phyloP scores from a whole-genome alignment of 331 rosid genomes.

The Prunus yedoensis region DNA sequence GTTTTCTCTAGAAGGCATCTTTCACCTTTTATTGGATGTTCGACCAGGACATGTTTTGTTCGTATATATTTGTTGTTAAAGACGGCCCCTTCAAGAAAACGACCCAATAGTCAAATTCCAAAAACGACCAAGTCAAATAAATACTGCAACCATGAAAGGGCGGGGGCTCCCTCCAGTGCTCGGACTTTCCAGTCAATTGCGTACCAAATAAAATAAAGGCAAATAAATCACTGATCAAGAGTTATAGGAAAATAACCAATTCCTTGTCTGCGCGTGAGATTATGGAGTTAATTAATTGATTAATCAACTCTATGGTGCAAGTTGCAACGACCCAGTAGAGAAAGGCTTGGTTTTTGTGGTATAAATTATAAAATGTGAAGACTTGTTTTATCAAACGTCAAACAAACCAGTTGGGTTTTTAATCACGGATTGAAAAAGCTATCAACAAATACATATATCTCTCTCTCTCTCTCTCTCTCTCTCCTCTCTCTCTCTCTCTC shows the following conservation, averaged over 20 bases:
- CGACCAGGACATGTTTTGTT: no score
- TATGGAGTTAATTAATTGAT: no score
- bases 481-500: neutral
- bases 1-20: no score
- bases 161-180: neutral
- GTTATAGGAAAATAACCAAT: no score
- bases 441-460: neutral
- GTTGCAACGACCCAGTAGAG: neutral
- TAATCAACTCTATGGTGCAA: neutral
- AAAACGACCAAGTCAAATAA: neutral
- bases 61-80: no score
- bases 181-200: neutral
- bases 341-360: neutral
- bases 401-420: neutral
- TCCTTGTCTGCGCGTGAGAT: no score
- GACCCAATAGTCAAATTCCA: neutral
- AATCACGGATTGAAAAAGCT: neutral
- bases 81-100: no score
- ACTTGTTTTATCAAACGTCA: neutral
- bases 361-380: neutral
- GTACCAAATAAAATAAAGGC: neutral
- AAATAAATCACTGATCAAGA: no score
- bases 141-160: neutral
- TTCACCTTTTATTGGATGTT: no score
- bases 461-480: no score